These are phyloP conservation scores for Jatropha podagrica DNA, from an alignment of 441 rosid genomes.

Conservation along the genomic window DNA sequence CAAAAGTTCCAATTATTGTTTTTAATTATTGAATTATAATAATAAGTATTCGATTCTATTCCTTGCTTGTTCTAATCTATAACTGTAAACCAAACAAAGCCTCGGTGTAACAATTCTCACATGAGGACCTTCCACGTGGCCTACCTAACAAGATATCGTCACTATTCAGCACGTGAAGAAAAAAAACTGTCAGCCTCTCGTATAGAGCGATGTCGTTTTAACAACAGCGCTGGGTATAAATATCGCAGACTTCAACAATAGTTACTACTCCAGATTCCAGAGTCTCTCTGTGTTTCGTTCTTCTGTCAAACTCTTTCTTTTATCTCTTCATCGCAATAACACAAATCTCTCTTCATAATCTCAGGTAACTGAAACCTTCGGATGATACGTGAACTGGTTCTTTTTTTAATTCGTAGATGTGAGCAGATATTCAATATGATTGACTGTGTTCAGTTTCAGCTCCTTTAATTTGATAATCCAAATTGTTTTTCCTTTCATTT, in stretches of 20 bases:
- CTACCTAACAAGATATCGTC: no score
- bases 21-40: no score
- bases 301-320: background rate
- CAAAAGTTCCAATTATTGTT: no score
- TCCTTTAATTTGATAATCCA: background rate
- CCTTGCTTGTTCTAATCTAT: no score
- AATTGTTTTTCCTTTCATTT: background rate
- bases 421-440: no score
- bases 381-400: background rate
- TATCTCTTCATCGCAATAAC: background rate
- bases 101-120: no score
- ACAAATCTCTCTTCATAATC: background rate
- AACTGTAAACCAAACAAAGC: no score
- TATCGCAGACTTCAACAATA: background rate
- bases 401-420: background rate
- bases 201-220: conserved; percentile 7
- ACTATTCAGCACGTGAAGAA: no score
- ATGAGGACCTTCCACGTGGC: no score
- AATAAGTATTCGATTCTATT: no score
- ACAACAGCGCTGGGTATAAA: conserved; percentile 1
- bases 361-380: background rate
- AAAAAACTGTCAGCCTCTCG: no score
- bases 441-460: background rate
- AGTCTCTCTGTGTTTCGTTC: background rate
- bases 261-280: background rate